Conservation (phyloP, 306 rosid species). For the Begonia peltatifolia region DNA sequence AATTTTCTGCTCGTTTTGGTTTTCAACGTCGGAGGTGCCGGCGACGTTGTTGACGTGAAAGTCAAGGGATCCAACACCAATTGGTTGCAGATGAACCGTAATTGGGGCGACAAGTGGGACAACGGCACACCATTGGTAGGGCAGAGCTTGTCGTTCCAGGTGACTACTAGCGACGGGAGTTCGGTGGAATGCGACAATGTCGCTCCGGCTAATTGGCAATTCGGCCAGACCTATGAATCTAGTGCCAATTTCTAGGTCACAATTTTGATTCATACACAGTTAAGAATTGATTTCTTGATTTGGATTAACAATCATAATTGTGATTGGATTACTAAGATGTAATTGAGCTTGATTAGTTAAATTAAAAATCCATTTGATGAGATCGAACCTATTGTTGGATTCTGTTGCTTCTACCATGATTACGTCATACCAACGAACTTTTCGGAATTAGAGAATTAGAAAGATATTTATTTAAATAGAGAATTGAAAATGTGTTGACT, state of each 20-base stretch:
- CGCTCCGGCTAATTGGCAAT: slow-evolving; percentile 20
- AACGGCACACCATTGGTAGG: slow-evolving; percentile 7
- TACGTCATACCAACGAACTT: no score
- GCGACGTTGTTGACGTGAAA: slow-evolving; percentile 12
- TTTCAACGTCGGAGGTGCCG: slow-evolving; percentile 27
- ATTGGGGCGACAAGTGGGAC: slow-evolving; percentile 27
- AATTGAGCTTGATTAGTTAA: no score
- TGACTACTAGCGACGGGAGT: slow-evolving; percentile 20
- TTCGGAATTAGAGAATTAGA: no score
- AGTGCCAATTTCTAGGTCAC: neutral
- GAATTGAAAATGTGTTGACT: no score
- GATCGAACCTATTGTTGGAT: no score
- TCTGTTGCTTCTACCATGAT: no score
- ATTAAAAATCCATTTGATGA: no score
- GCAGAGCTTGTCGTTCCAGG: slow-evolving; percentile 19
- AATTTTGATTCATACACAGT: neutral
- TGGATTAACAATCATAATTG: no score
- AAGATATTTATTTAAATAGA: no score
- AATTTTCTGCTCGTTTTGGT: slow-evolving; percentile 13
- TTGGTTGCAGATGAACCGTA: slow-evolving; percentile 16
- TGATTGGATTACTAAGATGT: no score
- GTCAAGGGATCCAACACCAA: slow-evolving; percentile 9
- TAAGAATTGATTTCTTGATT: no score
- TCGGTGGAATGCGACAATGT: slow-evolving; percentile 6
- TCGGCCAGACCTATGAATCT: slow-evolving; percentile 17